Evolutionary conservation across 164 flowering plant genomes (phyloP).

Genomic region (Berberis vulgaris): DNA sequence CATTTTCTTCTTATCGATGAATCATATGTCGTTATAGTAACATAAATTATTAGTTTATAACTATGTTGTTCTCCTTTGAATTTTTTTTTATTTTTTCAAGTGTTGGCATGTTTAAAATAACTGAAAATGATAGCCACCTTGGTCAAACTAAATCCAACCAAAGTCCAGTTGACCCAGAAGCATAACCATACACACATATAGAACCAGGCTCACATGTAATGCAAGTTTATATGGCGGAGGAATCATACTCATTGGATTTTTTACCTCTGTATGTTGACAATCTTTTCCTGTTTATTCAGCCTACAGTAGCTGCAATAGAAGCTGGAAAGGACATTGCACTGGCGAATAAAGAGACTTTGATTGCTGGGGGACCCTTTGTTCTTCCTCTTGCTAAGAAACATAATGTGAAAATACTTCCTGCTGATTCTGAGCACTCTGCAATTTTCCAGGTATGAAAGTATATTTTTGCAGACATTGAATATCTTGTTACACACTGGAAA

Average conservation of each 20-base stretch:
- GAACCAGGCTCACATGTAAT: no score
- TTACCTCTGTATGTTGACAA: background rate
- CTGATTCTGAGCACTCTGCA: conserved; percentile 98
- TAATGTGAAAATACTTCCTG: conserved; percentile 94
- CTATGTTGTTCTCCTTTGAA: no score
- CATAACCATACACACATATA: no score
- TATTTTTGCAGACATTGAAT: background rate
- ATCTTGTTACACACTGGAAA: no score
- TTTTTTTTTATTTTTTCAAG: no score
- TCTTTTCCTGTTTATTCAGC: conserved; percentile 30
- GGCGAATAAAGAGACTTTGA: conserved; percentile 95
- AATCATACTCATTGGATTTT: background rate
- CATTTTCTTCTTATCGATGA: no score
- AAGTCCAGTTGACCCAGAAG: background rate
- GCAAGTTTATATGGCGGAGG: no score
- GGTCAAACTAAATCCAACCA: background rate
- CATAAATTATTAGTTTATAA: no score
- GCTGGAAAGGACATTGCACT: conserved; percentile 95
- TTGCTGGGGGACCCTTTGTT: conserved; percentile 98
- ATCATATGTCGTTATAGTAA: no score
- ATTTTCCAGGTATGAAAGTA: conserved; percentile 72
- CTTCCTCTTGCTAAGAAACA: conserved; percentile 95
- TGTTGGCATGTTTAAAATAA: no score
- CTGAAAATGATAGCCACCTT: background rate
- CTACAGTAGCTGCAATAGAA: conserved; percentile 96